A percentile compares a stretch with the other conserved stretches of the same genome.
These are phyloP conservation scores for Rhododendron ferrugineum DNA, from an alignment of 148 eudicot species.

Conservation along the genomic window DNA sequence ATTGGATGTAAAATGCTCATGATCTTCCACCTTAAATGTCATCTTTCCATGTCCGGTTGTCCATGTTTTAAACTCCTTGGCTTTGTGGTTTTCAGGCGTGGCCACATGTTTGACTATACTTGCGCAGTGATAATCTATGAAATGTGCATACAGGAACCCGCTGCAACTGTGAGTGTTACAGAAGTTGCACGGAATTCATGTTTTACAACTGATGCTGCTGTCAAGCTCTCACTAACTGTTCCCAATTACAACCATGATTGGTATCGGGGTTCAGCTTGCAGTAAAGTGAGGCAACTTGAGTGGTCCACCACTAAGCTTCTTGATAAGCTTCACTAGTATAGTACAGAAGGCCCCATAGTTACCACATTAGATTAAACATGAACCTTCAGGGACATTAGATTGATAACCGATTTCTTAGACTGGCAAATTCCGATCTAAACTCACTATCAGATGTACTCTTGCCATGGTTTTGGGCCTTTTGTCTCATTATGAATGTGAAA, in stretches of 20 bases:
- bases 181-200: not conserved
- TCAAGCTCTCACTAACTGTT: not conserved
- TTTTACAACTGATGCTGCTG: constrained; percentile 13
- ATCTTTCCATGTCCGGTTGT: not conserved
- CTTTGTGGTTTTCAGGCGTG: constrained; percentile 57
- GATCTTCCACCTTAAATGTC: constrained; percentile 7
- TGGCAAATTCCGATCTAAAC: not conserved
- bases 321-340: not conserved
- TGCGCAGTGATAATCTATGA: constrained; percentile 81
- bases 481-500: not conserved
- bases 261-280: not conserved
- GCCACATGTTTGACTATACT: constrained; percentile 86
- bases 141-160: constrained; percentile 89
- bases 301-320: not conserved
- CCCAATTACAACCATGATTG: not conserved
- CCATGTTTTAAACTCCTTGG: constrained; percentile 10
- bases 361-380: not conserved
- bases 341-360: not conserved
- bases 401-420: not conserved
- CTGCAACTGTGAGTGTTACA: constrained; percentile 71
- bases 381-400: not conserved
- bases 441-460: not conserved
- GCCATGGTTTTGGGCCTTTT: not conserved
- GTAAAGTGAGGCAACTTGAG: not conserved
- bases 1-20: constrained; percentile 64